These are phyloP conservation scores for Schizopora paradoxa DNA, from an alignment of 1,284 basidiomycete species.

Conservation along the genomic window DNA sequence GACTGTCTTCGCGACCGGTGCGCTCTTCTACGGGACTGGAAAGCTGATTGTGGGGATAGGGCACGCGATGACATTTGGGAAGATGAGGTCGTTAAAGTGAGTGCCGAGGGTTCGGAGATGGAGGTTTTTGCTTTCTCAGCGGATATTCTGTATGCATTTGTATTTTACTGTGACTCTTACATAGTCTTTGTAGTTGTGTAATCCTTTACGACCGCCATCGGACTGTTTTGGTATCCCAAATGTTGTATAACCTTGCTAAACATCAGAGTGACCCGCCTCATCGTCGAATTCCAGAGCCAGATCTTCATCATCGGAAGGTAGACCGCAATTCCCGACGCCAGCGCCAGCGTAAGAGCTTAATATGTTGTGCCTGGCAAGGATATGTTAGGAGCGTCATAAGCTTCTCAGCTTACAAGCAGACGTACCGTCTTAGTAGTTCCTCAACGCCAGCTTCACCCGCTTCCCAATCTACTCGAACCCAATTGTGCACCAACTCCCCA, in stretches of 20 bases:
- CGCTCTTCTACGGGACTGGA: not conserved
- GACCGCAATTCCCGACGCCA: constrained; percentile 32
- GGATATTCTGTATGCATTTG: too few relatives aligned
- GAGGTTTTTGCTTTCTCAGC: too few relatives aligned
- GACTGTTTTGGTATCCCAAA: too few relatives aligned
- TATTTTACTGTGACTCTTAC: too few relatives aligned
- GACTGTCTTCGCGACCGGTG: not conserved
- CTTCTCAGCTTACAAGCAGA: constrained; percentile 7
- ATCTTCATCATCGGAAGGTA: constrained; percentile 39
- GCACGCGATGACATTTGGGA: not conserved
- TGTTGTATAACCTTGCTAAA: too few relatives aligned
- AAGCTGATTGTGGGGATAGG: not conserved
- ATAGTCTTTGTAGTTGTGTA: too few relatives aligned
- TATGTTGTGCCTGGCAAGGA: not conserved
- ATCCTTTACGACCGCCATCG: too few relatives aligned
- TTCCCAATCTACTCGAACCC: constrained; percentile 85
- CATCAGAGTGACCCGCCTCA: not conserved
- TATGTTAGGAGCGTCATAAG: not conserved
- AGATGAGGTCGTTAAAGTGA: too few relatives aligned
- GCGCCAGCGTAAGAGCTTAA: constrained; percentile 17
- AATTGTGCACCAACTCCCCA: constrained; percentile 77
- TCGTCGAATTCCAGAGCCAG: constrained; percentile 13
- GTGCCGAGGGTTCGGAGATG: too few relatives aligned
- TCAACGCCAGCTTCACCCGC: constrained; percentile 61
- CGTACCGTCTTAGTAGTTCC: constrained; percentile 60